These are phyloP conservation scores for Coemansia sp. DNA, from an alignment of 192 early-diverging fungal species.

Conservation along the genomic window DNA sequence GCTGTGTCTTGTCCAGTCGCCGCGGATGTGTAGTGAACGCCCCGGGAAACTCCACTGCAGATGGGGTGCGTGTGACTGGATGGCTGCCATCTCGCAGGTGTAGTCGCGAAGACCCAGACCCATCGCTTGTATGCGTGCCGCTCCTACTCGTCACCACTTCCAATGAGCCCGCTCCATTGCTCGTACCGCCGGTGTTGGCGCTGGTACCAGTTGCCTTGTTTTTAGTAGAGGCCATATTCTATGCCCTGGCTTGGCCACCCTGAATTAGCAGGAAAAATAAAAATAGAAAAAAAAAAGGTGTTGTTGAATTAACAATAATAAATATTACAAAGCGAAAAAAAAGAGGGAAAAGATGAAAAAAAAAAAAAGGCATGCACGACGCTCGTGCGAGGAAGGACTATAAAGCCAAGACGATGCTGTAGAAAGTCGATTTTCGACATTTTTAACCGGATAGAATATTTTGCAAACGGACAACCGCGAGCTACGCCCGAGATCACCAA, in stretches of 20 bases:
- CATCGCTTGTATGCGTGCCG: slow-evolving; percentile 1
- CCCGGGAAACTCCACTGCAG: slow-evolving; percentile 45
- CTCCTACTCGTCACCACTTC: background rate
- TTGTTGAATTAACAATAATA: background rate
- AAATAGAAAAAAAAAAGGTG: background rate
- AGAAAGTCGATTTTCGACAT: no score
- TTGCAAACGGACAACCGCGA: background rate
- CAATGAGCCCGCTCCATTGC: slow-evolving; percentile 7
- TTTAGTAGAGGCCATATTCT: slow-evolving; percentile 3
- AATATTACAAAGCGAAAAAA: background rate
- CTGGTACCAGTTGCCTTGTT: background rate
- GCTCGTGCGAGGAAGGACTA: background rate
- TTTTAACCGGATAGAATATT: no score
- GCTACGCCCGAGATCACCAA: background rate
- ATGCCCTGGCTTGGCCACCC: background rate
- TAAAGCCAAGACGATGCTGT: background rate
- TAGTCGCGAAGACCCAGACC: slow-evolving; percentile 4
- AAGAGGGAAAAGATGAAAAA: background rate
- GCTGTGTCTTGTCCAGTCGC: slow-evolving; percentile 3
- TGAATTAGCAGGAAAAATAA: background rate
- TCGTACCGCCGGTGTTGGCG: background rate
- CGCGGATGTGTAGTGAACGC: slow-evolving; percentile 44
- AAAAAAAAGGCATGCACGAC: background rate
- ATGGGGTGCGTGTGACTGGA: slow-evolving; percentile 32
- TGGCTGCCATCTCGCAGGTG: background rate